Evolutionary conservation across 148 eudicot genomes (phyloP).

Genomic region (Persicaria maculosa): DNA sequence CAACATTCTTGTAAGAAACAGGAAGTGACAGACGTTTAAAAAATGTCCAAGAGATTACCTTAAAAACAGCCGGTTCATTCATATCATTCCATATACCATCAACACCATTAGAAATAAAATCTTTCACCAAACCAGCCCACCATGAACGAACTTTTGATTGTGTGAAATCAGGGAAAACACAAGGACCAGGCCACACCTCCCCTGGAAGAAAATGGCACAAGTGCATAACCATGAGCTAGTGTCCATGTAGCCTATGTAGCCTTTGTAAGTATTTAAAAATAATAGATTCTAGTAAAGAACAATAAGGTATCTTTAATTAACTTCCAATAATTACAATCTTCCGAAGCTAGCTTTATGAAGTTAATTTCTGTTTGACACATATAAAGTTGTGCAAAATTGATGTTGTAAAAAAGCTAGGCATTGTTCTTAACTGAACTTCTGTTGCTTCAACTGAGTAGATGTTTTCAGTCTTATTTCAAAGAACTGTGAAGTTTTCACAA

Average conservation of each 20-base stretch:
- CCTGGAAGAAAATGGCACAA: slow-evolving; percentile 33
- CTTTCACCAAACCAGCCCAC: slow-evolving; percentile 93
- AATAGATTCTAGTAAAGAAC: neutral
- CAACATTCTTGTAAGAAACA: slow-evolving; percentile 2
- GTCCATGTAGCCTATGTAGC: neutral
- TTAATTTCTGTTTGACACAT: neutral
- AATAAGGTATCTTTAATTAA: neutral
- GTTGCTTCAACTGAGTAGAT: neutral
- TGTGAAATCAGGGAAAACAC: slow-evolving; percentile 94
- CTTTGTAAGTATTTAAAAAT: neutral
- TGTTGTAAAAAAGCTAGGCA: too few relatives aligned
- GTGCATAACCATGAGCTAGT: neutral
- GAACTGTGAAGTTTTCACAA: neutral
- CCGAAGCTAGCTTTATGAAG: neutral
- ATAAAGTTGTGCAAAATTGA: too few relatives aligned
- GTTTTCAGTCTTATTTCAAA: neutral
- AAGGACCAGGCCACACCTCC: slow-evolving; percentile 98
- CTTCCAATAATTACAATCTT: neutral
- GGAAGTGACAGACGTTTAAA: slow-evolving; percentile 1
- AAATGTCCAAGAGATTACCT: slow-evolving; percentile 36
- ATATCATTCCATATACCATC: slow-evolving; percentile 99
- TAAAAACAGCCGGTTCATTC: slow-evolving; percentile 96
- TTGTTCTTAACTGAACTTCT: too few relatives aligned
- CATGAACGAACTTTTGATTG: slow-evolving; percentile 83
- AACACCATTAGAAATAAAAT: slow-evolving; percentile 69